These are phyloP conservation scores for Ophiostoma triangulosporum DNA, from an alignment of 2,329 filamentous ascomycete species.

Conservation along the genomic window DNA sequence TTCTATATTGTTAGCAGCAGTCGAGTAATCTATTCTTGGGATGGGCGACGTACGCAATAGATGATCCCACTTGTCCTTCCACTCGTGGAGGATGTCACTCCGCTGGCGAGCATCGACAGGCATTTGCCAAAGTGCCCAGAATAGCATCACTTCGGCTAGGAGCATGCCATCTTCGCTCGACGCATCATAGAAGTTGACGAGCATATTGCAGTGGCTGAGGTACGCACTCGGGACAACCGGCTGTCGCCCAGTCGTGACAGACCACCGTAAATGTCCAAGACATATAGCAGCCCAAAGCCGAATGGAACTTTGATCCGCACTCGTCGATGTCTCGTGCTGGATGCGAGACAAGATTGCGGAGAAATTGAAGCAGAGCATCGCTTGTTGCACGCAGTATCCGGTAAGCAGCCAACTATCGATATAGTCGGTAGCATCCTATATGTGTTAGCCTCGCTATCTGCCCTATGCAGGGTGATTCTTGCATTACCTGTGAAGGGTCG, in stretches of 20 bases:
- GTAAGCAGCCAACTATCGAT: constrained; percentile 1
- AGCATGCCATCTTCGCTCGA: constrained; percentile 1
- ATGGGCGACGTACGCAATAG: background rate
- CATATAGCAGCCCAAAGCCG: constrained; percentile 1
- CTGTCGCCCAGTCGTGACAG: background rate
- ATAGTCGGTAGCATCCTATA: background rate
- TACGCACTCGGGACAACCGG: background rate
- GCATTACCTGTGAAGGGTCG: background rate
- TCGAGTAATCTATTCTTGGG: background rate
- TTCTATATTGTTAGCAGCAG: background rate
- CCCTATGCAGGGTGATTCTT: background rate
- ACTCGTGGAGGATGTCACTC: background rate
- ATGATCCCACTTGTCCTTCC: constrained; percentile 1
- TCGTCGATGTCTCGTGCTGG: background rate
- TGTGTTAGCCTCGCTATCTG: background rate
- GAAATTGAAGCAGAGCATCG: constrained; percentile 1
- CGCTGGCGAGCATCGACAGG: background rate
- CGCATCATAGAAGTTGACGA: background rate
- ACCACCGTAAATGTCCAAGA: constrained; percentile 1
- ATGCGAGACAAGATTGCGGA: background rate
- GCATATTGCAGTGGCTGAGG: constrained; percentile 1
- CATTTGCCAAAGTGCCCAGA: constrained; percentile 1
- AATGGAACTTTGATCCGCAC: background rate
- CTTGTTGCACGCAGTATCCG: background rate
- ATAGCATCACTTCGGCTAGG: background rate